Percentiles rank a stretch among this genome's conserved stretches.
Conservation (phyloP, 305 asterid species). For the Lippia alba region DNA sequence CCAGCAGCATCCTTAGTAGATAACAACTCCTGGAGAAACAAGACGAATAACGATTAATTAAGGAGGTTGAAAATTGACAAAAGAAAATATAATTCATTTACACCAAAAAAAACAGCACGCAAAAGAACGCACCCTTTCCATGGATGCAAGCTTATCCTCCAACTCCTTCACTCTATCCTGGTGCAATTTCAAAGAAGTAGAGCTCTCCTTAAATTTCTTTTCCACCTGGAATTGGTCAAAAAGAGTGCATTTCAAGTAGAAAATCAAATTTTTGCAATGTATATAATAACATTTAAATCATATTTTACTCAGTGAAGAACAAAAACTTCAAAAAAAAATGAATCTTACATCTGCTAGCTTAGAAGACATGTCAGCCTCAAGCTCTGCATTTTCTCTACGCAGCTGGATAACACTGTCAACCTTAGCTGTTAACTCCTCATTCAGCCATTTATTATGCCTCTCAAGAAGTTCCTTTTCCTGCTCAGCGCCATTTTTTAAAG, state of each 20-base stretch:
- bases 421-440: slow-evolving; percentile 79
- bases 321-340: background rate
- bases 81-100: slow-evolving; percentile 7
- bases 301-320: background rate
- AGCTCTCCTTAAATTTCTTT: slow-evolving; percentile 60
- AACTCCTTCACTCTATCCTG: slow-evolving; percentile 74
- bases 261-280: background rate
- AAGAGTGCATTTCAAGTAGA: slow-evolving; percentile 1
- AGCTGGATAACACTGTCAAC: slow-evolving; percentile 67
- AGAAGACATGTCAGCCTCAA: slow-evolving; percentile 81
- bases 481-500: slow-evolving; percentile 38
- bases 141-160: slow-evolving; percentile 77
- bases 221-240: slow-evolving; percentile 55
- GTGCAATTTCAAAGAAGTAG: slow-evolving; percentile 59
- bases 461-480: slow-evolving; percentile 96
- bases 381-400: slow-evolving; percentile 70
- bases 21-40: slow-evolving; percentile 62
- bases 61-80: background rate
- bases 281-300: slow-evolving; percentile 20
- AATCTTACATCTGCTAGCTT: slow-evolving; percentile 77
- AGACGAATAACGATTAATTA: slow-evolving; percentile 21
- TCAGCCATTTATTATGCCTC: slow-evolving; percentile 94
- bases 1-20: slow-evolving; percentile 81
- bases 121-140: slow-evolving; percentile 62
- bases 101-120: slow-evolving; percentile 1